Evolutionary conservation across 495 filamentous ascomycete genomes (phyloP).

Genomic region (Astrocystis sublimbata): DNA sequence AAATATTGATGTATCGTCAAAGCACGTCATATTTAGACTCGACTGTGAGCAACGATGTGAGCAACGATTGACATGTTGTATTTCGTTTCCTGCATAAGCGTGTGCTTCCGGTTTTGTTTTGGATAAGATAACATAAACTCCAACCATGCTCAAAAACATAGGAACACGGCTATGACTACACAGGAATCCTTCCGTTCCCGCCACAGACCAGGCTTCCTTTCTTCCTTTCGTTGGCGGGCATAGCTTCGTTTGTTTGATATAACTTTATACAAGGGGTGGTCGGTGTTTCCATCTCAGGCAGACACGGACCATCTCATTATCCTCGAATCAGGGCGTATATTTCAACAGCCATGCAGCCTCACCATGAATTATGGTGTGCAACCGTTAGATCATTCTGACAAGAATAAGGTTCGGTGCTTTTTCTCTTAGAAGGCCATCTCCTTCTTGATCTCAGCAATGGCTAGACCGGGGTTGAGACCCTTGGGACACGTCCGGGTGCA

Average conservation of each 20-base stretch:
- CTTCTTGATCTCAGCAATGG: slow-evolving; percentile 99
- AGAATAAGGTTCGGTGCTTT: too few species aligned
- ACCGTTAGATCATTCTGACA: background rate
- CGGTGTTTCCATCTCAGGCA: slow-evolving; percentile 10
- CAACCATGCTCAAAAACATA: slow-evolving; percentile 35
- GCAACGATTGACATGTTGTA: too few species aligned
- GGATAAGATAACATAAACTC: slow-evolving; percentile 27
- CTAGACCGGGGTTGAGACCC: slow-evolving; percentile 91
- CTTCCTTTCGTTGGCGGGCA: slow-evolving; percentile 21
- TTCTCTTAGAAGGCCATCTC: slow-evolving; percentile 69
- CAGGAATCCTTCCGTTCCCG: slow-evolving; percentile 12
- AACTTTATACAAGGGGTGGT: slow-evolving; percentile 32
- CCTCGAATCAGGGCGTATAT: background rate
- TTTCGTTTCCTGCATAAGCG: slow-evolving; percentile 10
- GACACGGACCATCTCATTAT: slow-evolving; percentile 5
- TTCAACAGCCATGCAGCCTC: slow-evolving; percentile 3
- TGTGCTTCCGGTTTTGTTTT: background rate
- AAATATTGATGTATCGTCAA: too few species aligned
- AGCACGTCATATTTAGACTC: background rate
- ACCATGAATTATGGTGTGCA: background rate
- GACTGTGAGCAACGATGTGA: slow-evolving; percentile 3
- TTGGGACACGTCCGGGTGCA: slow-evolving; percentile 96
- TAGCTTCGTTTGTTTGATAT: slow-evolving; percentile 18
- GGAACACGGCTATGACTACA: slow-evolving; percentile 28
- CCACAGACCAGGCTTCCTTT: slow-evolving; percentile 10